A percentile compares a stretch with the other conserved stretches of the same genome.
Conservation (phyloP, 441 rosid genomes). For the Gossypium gossypioides region DNA sequence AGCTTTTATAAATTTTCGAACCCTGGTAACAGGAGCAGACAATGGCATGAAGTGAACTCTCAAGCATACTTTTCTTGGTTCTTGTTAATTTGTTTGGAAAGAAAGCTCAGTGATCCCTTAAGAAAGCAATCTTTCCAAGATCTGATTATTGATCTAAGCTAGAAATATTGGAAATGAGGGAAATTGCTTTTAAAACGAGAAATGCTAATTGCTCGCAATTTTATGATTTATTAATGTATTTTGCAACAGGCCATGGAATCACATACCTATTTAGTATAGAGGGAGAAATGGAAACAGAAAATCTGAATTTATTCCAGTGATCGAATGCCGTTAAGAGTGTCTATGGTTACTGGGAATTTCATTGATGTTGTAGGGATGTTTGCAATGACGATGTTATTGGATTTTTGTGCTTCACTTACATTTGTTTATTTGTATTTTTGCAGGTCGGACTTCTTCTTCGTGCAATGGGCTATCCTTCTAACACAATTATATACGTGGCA, state of each 20-base stretch:
- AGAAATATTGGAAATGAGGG: neutral
- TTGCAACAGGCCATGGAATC: neutral
- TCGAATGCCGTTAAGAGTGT: too few relatives aligned
- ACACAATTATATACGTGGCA: conserved; percentile 73
- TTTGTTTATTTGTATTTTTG: conserved; percentile 19
- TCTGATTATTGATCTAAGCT: neutral
- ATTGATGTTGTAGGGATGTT: neutral
- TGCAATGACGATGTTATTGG: neutral
- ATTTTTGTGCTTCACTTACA: neutral
- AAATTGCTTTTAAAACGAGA: neutral
- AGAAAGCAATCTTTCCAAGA: neutral
- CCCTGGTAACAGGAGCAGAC: neutral
- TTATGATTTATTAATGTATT: too few relatives aligned
- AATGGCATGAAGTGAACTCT: neutral
- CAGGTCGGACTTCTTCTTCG: conserved; percentile 92
- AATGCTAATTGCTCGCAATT: neutral
- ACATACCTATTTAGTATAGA: neutral
- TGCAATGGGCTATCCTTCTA: conserved; percentile 80
- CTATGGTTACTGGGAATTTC: too few relatives aligned
- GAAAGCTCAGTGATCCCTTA: neutral
- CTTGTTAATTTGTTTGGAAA: neutral
- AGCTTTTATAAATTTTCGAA: neutral
- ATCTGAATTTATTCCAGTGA: neutral
- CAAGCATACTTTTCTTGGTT: neutral
- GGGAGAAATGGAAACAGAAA: neutral